Evolutionary conservation across 352 stramenopile species (phyloP).

Genomic region (Thalassiosira livingstoniorum): DNA sequence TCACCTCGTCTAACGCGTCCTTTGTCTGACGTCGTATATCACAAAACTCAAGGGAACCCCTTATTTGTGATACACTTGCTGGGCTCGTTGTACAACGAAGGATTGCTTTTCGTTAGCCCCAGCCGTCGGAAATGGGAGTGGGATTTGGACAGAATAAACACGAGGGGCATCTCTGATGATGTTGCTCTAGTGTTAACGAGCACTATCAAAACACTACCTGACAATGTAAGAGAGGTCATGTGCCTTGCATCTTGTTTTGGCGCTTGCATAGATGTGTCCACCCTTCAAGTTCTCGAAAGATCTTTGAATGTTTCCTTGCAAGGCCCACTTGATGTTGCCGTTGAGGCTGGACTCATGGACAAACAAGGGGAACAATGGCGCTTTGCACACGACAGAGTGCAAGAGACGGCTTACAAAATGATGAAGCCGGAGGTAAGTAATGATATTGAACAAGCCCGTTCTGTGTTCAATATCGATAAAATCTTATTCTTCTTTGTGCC

Average conservation of each 20-base stretch:
- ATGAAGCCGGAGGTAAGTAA: slow-evolving; percentile 12
- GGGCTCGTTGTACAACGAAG: slow-evolving; percentile 1
- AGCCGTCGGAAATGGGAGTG: slow-evolving; percentile 17
- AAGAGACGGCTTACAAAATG: slow-evolving; percentile 36
- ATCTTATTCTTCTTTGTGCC: no score
- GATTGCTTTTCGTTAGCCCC: slow-evolving; percentile 5
- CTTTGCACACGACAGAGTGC: neutral
- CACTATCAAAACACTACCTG: neutral
- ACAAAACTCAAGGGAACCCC: slow-evolving; percentile 30
- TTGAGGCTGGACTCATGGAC: neutral
- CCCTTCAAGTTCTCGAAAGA: neutral
- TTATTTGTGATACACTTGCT: slow-evolving; percentile 18
- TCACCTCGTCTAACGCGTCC: slow-evolving; percentile 12
- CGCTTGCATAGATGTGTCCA: neutral
- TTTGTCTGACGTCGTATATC: slow-evolving; percentile 16
- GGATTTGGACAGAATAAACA: slow-evolving; percentile 19
- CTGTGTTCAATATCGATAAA: no score
- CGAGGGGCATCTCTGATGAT: neutral
- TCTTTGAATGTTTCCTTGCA: slow-evolving; percentile 1
- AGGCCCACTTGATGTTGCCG: neutral
- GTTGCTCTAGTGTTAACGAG: neutral
- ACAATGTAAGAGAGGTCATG: neutral
- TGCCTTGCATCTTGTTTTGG: slow-evolving; percentile 2
- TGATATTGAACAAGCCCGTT: no score
- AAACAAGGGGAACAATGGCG: neutral